Conservation (phyloP, 345 rosid genomes). For the Eucalyptus curtisii region DNA sequence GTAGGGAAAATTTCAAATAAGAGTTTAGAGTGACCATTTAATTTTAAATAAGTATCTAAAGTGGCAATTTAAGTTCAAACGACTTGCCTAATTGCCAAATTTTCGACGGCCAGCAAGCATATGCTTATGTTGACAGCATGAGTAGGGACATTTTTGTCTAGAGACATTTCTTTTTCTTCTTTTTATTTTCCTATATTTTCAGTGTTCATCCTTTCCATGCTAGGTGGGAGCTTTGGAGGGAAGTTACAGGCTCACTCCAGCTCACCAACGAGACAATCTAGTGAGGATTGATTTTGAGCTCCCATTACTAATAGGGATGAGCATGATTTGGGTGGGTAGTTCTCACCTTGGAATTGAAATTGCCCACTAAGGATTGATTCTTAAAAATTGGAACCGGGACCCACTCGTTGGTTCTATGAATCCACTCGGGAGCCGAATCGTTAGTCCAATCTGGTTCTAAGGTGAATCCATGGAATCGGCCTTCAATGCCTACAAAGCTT, state of each 20-base stretch:
- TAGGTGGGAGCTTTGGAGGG: background rate
- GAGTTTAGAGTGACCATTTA: fast-evolving
- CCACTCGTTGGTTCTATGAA: too few relatives aligned
- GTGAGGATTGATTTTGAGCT: conserved; percentile 60
- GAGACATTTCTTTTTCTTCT: too few relatives aligned
- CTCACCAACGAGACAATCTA: conserved; percentile 1
- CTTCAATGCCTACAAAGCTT: too few relatives aligned
- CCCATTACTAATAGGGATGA: conserved; percentile 35
- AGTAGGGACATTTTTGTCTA: background rate
- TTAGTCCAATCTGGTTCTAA: fast-evolving
- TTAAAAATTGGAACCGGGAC: too few relatives aligned
- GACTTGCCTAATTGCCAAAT: too few relatives aligned
- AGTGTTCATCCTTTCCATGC: background rate
- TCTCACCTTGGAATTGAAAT: too few relatives aligned
- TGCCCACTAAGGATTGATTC: fast-evolving
- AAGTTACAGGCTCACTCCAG: background rate
- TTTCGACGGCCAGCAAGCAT: background rate
- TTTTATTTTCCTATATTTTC: background rate
- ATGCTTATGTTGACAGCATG: background rate
- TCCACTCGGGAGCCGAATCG: fast-evolving
- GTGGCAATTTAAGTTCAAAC: fast-evolving
- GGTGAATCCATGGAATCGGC: too few relatives aligned
- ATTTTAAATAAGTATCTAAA: too few relatives aligned
- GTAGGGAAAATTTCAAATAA: background rate
- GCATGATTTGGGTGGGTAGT: fast-evolving